phyloP scores from a whole-genome alignment of 768 basidiomycete species.

The Serendipita indica region DNA sequence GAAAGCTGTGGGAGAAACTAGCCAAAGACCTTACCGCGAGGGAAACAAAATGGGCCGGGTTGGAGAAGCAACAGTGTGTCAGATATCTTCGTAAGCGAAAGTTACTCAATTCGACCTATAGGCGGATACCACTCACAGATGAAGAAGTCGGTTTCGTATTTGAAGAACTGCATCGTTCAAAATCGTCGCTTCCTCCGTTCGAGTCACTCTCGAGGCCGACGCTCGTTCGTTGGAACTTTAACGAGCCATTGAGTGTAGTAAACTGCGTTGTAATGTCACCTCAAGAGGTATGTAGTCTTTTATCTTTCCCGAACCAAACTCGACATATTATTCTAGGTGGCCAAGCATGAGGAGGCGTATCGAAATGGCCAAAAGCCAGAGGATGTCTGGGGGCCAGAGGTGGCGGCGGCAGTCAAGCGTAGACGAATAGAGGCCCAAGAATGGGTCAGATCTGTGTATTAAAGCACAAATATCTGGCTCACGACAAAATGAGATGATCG shows the following conservation, averaged over 20 bases:
- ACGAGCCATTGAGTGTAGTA: conserved; percentile 45
- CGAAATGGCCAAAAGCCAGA: conserved; percentile 27
- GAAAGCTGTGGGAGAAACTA: conserved; percentile 69
- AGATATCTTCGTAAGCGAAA: not conserved
- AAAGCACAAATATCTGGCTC: too few relatives aligned
- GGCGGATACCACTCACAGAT: conserved; percentile 64
- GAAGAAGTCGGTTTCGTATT: conserved; percentile 73
- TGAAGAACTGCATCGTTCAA: conserved; percentile 67
- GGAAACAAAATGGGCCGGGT: conserved; percentile 53
- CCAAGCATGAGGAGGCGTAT: conserved; percentile 19
- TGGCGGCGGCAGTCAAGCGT: conserved; percentile 40
- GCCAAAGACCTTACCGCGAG: conserved; percentile 60
- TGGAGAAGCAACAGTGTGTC: conserved; percentile 37
- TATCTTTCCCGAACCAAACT: not conserved
- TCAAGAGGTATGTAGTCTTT: conserved; percentile 56
- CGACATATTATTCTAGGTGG: not conserved
- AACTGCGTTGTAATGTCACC: conserved; percentile 79
- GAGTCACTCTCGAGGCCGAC: conserved; percentile 56
- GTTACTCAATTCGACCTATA: conserved; percentile 20
- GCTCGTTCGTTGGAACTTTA: conserved; percentile 68
- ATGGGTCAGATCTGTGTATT: conserved; percentile 18
- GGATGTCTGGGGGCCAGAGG: conserved; percentile 59
- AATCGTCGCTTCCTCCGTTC: conserved; percentile 67
- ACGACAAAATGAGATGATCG: too few relatives aligned
- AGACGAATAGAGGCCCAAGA: conserved; percentile 44